Percentiles rank a stretch among this genome's conserved stretches.
These are phyloP conservation scores for Malus hybrid DNA, from an alignment of 331 rosid genomes.

Conservation along the genomic window DNA sequence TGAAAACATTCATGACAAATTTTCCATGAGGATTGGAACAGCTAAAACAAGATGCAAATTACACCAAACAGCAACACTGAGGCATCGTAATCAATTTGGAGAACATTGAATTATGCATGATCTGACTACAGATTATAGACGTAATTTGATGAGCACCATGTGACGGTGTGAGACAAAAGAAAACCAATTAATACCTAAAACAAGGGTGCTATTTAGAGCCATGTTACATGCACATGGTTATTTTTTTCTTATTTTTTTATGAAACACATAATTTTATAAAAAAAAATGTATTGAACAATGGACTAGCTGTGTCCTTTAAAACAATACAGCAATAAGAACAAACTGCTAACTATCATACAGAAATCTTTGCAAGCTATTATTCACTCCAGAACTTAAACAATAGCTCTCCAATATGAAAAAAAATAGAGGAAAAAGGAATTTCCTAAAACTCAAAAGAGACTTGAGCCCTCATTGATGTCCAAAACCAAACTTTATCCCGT, in stretches of 20 bases:
- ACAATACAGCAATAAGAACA: background rate
- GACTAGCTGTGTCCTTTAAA: background rate
- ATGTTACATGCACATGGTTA: too few relatives aligned
- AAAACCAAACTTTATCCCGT: background rate
- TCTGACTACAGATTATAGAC: background rate
- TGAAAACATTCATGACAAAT: slow-evolving; percentile 5
- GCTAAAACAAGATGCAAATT: background rate
- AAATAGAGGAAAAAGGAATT: background rate
- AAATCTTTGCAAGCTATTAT: background rate
- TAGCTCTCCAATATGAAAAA: background rate
- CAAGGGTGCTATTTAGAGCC: background rate
- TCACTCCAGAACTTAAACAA: background rate
- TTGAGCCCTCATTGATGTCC: background rate
- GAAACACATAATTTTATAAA: background rate
- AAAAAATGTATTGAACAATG: background rate
- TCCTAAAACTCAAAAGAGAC: background rate
- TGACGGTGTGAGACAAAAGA: background rate
- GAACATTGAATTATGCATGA: background rate
- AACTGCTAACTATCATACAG: background rate
- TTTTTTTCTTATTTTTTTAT: too few relatives aligned
- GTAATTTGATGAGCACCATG: background rate
- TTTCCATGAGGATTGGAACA: slow-evolving; percentile 12
- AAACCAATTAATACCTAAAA: background rate
- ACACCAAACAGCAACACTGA: background rate
- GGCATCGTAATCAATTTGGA: background rate